phyloP scores from a whole-genome alignment of 2,329 filamentous ascomycete species.

The Ophiosphaerella herpotricha region DNA sequence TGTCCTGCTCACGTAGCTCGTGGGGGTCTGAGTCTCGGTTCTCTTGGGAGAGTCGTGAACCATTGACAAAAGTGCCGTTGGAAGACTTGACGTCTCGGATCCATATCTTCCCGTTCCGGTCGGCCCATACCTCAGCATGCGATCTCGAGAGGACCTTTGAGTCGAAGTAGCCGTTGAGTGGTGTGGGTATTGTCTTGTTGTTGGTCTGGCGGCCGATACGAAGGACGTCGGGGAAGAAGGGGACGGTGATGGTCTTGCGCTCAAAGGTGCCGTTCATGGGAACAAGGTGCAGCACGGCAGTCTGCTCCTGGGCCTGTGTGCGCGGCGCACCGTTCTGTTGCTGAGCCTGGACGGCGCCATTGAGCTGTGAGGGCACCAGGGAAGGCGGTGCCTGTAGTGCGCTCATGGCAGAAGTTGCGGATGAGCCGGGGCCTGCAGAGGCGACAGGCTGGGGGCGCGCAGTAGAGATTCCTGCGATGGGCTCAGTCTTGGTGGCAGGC shows the following conservation, averaged over 20 bases:
- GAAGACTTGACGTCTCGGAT: slow-evolving; percentile 98
- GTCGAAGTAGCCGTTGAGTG: slow-evolving; percentile 93
- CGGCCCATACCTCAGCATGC: slow-evolving; percentile 94
- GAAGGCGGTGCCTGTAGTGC: slow-evolving; percentile 66
- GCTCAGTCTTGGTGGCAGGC: slow-evolving; percentile 68
- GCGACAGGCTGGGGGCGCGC: slow-evolving; percentile 66
- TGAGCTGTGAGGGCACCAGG: slow-evolving; percentile 70
- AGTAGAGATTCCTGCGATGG: slow-evolving; percentile 65
- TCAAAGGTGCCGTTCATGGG: slow-evolving; percentile 97
- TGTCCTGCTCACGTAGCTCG: slow-evolving; percentile 87
- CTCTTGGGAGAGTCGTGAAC: slow-evolving; percentile 84
- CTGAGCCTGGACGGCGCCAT: slow-evolving; percentile 63
- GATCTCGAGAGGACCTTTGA: slow-evolving; percentile 96
- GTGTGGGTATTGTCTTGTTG: slow-evolving; percentile 89
- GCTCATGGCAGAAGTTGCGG: slow-evolving; percentile 66
- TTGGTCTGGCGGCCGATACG: slow-evolving; percentile 97
- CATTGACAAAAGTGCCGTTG: slow-evolving; percentile 98
- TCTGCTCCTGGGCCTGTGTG: slow-evolving; percentile 58
- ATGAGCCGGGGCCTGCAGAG: slow-evolving; percentile 61
- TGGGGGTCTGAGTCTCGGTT: slow-evolving; percentile 96
- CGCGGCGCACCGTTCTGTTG: slow-evolving; percentile 61
- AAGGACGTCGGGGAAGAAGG: slow-evolving; percentile 90
- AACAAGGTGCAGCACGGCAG: slow-evolving; percentile 81
- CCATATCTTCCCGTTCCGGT: slow-evolving; percentile 83
- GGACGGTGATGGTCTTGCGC: slow-evolving; percentile 92